Percentiles rank a stretch among this genome's conserved stretches.
Evolutionary conservation across 768 basidiomycete genomes (phyloP).

Genomic region (Boletellus emodensis): DNA sequence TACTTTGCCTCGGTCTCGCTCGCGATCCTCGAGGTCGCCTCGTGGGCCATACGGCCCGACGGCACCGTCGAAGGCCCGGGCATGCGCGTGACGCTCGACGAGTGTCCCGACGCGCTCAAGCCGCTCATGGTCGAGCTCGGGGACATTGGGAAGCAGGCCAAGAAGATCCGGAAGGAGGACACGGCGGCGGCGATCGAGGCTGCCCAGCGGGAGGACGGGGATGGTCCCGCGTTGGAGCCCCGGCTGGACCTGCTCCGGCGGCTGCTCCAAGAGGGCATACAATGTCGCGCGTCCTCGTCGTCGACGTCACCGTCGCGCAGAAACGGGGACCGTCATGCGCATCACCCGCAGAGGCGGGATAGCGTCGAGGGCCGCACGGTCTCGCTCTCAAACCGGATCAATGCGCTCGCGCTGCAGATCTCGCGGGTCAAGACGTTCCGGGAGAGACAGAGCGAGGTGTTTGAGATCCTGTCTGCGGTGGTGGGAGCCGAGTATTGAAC

Average conservation of each 20-base stretch:
- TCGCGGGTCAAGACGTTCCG: constrained; percentile 67
- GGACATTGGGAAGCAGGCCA: constrained; percentile 49
- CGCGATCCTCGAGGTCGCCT: constrained; percentile 68
- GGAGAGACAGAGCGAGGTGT: constrained; percentile 67
- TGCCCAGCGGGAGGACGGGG: constrained; percentile 27
- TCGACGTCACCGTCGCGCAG: no score
- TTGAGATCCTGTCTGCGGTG: constrained; percentile 45
- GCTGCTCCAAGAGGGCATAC: constrained; percentile 57
- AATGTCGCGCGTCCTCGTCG: no score
- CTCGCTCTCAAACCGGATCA: constrained; percentile 73
- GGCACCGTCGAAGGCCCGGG: constrained; percentile 51
- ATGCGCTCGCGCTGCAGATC: constrained; percentile 67
- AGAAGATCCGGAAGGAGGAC: constrained; percentile 52
- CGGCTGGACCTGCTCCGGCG: constrained; percentile 54
- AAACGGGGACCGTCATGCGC: constrained; percentile 23
- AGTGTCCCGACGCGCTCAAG: constrained; percentile 59
- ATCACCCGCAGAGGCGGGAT: constrained; percentile 25
- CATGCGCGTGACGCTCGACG: constrained; percentile 46
- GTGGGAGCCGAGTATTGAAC: constrained; percentile 11
- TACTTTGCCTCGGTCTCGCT: constrained; percentile 76
- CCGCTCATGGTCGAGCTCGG: constrained; percentile 70
- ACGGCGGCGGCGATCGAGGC: constrained; percentile 46
- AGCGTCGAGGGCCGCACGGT: constrained; percentile 65
- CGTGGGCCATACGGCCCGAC: constrained; percentile 42
- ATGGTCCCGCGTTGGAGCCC: constrained; percentile 34